These are phyloP conservation scores for Cyamopsis tetragonoloba DNA, from an alignment of 306 rosid species.

Conservation along the genomic window DNA sequence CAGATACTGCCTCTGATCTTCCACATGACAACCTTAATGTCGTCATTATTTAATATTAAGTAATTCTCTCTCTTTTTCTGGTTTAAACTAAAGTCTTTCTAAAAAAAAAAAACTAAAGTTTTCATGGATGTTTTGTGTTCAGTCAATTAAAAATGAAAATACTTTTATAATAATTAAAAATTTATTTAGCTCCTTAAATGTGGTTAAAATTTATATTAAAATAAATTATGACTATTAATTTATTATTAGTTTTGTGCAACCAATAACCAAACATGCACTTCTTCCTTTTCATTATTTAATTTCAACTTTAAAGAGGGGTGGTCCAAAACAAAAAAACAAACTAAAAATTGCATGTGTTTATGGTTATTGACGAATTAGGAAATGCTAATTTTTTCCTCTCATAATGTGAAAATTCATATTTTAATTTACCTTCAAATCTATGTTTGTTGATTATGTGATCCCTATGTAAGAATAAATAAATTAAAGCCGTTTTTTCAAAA, in stretches of 20 bases:
- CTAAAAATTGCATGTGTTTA: background rate
- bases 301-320: background rate
- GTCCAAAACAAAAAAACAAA: background rate
- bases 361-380: conserved; percentile 3
- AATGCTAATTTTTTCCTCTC: background rate
- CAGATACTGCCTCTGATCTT: background rate
- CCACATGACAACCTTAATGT: background rate
- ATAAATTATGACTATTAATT: no score
- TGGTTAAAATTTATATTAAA: no score
- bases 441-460: background rate
- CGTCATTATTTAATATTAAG: background rate
- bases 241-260: no score
- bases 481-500: background rate
- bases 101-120: no score
- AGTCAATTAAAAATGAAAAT: no score
- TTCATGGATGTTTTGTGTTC: no score
- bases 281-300: background rate
- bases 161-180: no score
- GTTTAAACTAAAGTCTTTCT: no score
- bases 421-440: background rate
- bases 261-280: no score
- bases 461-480: background rate
- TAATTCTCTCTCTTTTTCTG: background rate
- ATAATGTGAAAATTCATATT: background rate
- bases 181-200: no score